Conservation (phyloP, 495 filamentous ascomycete species). For the Lichenothelia convexa region DNA sequence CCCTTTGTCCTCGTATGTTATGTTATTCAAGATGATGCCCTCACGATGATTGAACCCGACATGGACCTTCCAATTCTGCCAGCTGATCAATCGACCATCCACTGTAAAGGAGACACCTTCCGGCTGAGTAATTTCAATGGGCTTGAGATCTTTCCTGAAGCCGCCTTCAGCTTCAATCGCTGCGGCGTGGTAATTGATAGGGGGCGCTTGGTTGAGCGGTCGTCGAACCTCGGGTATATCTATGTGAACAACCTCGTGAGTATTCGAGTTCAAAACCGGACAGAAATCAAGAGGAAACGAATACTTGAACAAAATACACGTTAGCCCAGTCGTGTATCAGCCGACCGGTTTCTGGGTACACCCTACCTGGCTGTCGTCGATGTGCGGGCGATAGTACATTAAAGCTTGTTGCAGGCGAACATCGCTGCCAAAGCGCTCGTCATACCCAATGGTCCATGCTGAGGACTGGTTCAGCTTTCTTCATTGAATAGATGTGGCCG, state of each 20-base stretch:
- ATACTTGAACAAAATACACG: too few species aligned
- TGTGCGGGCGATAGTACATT: slow-evolving; percentile 84
- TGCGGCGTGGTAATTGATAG: slow-evolving; percentile 66
- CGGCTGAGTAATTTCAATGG: slow-evolving; percentile 89
- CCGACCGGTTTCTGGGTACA: too few species aligned
- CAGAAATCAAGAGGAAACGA: slow-evolving; percentile 87
- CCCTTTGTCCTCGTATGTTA: slow-evolving; percentile 80
- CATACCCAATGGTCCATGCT: slow-evolving; percentile 95
- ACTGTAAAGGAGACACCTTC: slow-evolving; percentile 86
- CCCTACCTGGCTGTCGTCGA: slow-evolving; percentile 82
- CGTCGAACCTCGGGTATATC: slow-evolving; percentile 69
- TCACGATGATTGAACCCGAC: slow-evolving; percentile 95
- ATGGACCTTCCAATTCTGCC: slow-evolving; percentile 94
- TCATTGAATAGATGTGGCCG: not conserved
- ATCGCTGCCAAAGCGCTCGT: slow-evolving; percentile 69
- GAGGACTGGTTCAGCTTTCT: not conserved
- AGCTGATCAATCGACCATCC: slow-evolving; percentile 57
- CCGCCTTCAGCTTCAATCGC: slow-evolving; percentile 59
- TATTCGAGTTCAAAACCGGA: slow-evolving; percentile 76
- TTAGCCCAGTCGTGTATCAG: too few species aligned
- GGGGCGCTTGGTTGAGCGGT: slow-evolving; percentile 51
- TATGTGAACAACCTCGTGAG: slow-evolving; percentile 69
- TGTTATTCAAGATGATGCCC: slow-evolving; percentile 78
- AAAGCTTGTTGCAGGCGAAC: slow-evolving; percentile 79
- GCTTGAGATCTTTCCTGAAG: slow-evolving; percentile 65